phyloP scores from a whole-genome alignment of 2,329 filamentous ascomycete species.

The Epichloe glyceriae region DNA sequence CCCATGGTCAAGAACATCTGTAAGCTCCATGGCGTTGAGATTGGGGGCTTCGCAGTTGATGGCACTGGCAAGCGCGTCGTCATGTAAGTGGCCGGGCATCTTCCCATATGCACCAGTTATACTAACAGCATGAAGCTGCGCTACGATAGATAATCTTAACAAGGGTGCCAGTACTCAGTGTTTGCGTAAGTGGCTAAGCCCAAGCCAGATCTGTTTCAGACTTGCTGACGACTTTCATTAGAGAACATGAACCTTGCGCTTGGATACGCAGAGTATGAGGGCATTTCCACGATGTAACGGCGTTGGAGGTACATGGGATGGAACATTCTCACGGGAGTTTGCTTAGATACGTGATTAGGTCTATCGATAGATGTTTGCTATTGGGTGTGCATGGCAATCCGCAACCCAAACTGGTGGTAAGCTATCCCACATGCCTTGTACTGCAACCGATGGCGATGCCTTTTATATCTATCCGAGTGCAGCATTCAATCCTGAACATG shows the following conservation, averaged over 20 bases:
- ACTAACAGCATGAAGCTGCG: conserved; percentile 28
- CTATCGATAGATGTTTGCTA: too few species aligned
- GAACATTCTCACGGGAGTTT: too few species aligned
- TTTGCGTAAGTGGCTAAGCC: conserved; percentile 52
- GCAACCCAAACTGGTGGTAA: too few species aligned
- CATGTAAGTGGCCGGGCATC: conserved; percentile 34
- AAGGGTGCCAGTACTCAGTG: conserved; percentile 93
- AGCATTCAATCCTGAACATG: too few species aligned
- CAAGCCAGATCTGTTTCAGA: background rate
- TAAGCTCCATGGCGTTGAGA: conserved; percentile 78
- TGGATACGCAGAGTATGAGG: conserved; percentile 78
- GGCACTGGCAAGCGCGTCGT: conserved; percentile 81
- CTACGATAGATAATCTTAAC: conserved; percentile 83
- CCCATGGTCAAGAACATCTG: conserved; percentile 76
- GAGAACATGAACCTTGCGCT: conserved; percentile 93
- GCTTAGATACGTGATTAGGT: too few species aligned
- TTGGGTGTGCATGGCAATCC: too few species aligned
- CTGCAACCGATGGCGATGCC: too few species aligned
- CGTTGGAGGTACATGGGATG: background rate
- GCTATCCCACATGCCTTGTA: too few species aligned
- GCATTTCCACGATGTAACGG: conserved; percentile 49
- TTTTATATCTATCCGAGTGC: too few species aligned
- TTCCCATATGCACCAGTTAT: conserved; percentile 13
- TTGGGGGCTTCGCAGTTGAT: conserved; percentile 92
- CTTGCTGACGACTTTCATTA: conserved; percentile 44